A percentile compares a stretch with the other conserved stretches of the same genome.
Conservation (phyloP, 2,329 filamentous ascomycete species). For the Arthrobotrys entomopaga region DNA sequence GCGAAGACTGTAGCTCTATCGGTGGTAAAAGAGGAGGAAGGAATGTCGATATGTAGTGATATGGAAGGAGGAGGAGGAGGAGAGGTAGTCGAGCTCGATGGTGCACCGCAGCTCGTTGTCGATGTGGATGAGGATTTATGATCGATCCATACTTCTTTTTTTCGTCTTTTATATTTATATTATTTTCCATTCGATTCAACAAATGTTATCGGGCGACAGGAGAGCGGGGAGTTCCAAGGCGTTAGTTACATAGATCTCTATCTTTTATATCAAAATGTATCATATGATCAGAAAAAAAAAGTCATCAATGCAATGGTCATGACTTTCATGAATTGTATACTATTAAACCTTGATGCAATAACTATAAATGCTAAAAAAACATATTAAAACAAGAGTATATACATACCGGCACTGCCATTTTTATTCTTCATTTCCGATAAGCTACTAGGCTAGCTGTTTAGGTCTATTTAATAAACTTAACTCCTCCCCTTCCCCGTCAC, state of each 20-base stretch:
- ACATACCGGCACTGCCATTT: no score
- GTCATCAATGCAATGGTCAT: not conserved
- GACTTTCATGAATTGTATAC: not conserved
- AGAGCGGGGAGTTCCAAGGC: conserved; percentile 25
- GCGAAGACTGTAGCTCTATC: conserved; percentile 5
- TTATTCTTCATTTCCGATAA: not conserved
- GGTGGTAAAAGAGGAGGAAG: not conserved
- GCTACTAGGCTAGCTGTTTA: no score
- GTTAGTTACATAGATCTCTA: conserved; percentile 4
- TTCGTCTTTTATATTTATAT: no score
- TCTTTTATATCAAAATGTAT: conserved; percentile 26
- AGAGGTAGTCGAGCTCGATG: conserved; percentile 3
- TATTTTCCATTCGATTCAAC: not conserved
- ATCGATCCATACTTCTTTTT: no score
- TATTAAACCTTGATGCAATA: conserved; percentile 5
- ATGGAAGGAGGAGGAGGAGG: conserved; percentile 46
- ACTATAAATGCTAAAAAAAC: not conserved
- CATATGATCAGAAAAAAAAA: not conserved
- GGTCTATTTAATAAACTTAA: no score
- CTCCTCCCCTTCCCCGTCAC: conserved; percentile 63
- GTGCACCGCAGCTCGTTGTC: conserved; percentile 26
- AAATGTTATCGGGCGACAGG: not conserved
- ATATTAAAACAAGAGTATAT: conserved; percentile 18
- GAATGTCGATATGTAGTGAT: conserved; percentile 10
- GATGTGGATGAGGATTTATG: conserved; percentile 28